Conservation (phyloP, 2,329 filamentous ascomycete genomes). For the Huntiella bhutanensis region DNA sequence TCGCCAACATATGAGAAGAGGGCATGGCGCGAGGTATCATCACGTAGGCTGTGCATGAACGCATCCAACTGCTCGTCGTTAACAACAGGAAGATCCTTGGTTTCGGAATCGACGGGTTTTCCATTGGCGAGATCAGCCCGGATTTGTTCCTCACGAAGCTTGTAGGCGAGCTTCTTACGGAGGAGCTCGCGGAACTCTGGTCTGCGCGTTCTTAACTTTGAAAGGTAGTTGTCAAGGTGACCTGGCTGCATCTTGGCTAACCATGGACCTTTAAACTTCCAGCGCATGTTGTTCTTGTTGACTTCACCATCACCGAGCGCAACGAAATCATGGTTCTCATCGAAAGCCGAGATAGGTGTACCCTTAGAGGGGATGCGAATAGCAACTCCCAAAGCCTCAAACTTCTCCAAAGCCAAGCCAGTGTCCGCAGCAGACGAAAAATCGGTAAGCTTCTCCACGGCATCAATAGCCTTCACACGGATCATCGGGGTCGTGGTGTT, state of each 20-base stretch:
- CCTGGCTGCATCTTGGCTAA: constrained; percentile 42
- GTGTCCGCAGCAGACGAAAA: constrained; percentile 72
- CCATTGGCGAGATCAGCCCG: constrained; percentile 23
- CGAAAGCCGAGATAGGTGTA: constrained; percentile 27
- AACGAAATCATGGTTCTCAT: constrained; percentile 37
- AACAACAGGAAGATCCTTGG: constrained; percentile 22
- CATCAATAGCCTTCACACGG: constrained; percentile 61
- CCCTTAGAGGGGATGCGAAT: constrained; percentile 33
- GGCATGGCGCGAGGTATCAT: constrained; percentile 23
- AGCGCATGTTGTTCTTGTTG: constrained; percentile 26
- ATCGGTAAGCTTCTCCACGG: constrained; percentile 74
- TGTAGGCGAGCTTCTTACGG: constrained; percentile 27
- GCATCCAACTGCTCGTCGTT: constrained; percentile 31
- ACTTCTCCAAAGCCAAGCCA: constrained; percentile 64
- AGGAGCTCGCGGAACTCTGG: constrained; percentile 36
- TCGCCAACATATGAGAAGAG: constrained; percentile 36
- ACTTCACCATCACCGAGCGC: constrained; percentile 20
- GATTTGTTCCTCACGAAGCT: constrained; percentile 23
- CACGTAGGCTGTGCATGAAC: constrained; percentile 33
- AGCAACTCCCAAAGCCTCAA: constrained; percentile 61
- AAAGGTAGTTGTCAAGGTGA: constrained; percentile 37
- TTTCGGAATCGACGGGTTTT: constrained; percentile 15
- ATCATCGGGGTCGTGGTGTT: constrained; percentile 56
- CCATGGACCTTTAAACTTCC: constrained; percentile 51
- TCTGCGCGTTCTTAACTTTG: constrained; percentile 32